Evolutionary conservation across 176 grass and related monocot genomes (phyloP).

Genomic region (Eremochloa ophiuroides): DNA sequence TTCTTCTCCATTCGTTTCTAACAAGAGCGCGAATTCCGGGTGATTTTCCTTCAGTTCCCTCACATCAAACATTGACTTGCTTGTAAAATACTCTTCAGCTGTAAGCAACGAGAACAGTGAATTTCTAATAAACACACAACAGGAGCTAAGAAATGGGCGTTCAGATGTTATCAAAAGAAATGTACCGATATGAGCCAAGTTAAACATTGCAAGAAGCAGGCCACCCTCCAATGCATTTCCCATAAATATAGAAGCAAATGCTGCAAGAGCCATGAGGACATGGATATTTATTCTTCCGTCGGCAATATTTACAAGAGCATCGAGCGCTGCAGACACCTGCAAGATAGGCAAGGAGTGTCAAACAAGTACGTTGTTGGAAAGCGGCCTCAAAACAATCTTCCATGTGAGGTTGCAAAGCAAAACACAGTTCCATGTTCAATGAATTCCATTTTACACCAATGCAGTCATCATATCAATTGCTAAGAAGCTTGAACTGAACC

Average conservation of each 20-base stretch:
- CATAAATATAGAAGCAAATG: constrained; percentile 98
- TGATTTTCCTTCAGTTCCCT: constrained; percentile 91
- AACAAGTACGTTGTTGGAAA: neutral
- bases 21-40: constrained; percentile 83
- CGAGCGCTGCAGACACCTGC: constrained; percentile 89
- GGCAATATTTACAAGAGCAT: constrained; percentile 87
- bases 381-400: neutral
- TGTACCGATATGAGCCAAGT: constrained; percentile 94
- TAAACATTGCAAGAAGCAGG: constrained; percentile 99
- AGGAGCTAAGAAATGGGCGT: neutral
- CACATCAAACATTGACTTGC: constrained; percentile 92
- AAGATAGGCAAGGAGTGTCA: constrained; percentile 25
- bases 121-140: neutral
- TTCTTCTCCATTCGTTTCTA: constrained; percentile 55
- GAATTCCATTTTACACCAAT: neutral
- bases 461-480: neutral
- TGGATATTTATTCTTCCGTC: constrained; percentile 95
- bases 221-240: constrained; percentile 95
- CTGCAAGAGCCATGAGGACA: constrained; percentile 97
- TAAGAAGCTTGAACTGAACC: neutral
- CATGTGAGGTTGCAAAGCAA: neutral
- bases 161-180: neutral
- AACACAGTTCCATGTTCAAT: neutral
- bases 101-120: constrained; percentile 18
- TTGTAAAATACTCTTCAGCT: constrained; percentile 98